These are phyloP conservation scores for Pseudozyma thailandica DNA, from an alignment of 1,284 basidiomycete genomes.

Conservation along the genomic window DNA sequence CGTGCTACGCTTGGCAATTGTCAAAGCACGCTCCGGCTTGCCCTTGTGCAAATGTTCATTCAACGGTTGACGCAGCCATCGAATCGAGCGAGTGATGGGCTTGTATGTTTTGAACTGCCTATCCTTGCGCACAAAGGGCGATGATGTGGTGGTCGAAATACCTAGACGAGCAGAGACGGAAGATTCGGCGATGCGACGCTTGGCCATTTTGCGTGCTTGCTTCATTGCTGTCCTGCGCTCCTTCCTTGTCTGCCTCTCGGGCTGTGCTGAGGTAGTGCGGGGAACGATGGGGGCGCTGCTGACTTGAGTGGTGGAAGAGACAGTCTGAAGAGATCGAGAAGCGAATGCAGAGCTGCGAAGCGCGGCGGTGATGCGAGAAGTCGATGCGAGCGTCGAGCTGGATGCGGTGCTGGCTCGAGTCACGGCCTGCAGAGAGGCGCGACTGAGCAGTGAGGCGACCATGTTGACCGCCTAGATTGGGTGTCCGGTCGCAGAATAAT, in stretches of 20 bases:
- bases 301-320: constrained; percentile 31
- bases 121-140: constrained; percentile 65
- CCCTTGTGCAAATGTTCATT: constrained; percentile 86
- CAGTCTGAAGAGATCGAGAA: constrained; percentile 20
- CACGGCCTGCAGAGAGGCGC: constrained; percentile 32
- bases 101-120: constrained; percentile 85
- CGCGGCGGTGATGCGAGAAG: constrained; percentile 23
- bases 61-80: constrained; percentile 84
- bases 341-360: constrained; percentile 1
- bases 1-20: constrained; percentile 81
- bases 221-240: constrained; percentile 58
- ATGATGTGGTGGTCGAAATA: constrained; percentile 44
- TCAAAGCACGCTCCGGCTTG: constrained; percentile 81
- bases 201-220: constrained; percentile 47
- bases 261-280: not conserved
- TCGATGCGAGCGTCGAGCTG: constrained; percentile 25
- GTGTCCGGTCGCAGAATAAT: too few relatives aligned
- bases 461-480: too few relatives aligned
- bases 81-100: constrained; percentile 83
- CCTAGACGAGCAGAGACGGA: constrained; percentile 61
- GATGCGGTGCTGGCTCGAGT: constrained; percentile 20
- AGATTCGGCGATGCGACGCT: constrained; percentile 41
- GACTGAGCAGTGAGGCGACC: constrained; percentile 30
- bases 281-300: constrained; percentile 1
- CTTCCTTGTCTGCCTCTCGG: constrained; percentile 31